phyloP scores from a whole-genome alignment of 169 alveolate genomes.

The Plasmodium coatneyi region DNA sequence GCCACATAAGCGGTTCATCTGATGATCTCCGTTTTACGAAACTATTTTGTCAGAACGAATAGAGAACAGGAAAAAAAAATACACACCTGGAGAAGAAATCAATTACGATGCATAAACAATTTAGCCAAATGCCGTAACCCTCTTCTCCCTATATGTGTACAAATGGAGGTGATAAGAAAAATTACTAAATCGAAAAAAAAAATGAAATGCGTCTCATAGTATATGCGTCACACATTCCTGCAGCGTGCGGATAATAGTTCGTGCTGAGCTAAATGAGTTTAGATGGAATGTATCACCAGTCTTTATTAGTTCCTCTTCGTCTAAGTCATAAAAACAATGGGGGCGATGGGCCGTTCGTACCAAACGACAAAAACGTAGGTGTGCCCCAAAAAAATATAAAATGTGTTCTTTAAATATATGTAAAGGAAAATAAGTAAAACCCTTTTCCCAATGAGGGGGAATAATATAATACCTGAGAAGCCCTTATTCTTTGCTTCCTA shows the following conservation, averaged over 20 bases:
- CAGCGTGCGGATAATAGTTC: background rate
- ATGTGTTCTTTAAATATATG: background rate
- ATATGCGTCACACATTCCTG: background rate
- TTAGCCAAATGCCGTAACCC: background rate
- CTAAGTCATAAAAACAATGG: background rate
- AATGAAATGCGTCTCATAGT: background rate
- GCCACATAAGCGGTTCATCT: background rate
- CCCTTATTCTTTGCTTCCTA: background rate
- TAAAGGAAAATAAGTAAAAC: background rate
- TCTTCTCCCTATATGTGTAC: background rate
- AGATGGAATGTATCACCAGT: background rate
- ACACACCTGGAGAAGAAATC: background rate
- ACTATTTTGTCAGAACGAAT: background rate
- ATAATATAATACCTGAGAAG: background rate
- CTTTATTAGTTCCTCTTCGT: background rate
- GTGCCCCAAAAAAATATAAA: background rate
- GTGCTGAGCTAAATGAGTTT: background rate
- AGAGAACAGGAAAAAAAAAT: too few species aligned
- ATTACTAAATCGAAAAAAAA: background rate
- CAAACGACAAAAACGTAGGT: background rate
- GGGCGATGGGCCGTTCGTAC: background rate
- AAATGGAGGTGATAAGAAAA: background rate
- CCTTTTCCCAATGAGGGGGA: background rate
- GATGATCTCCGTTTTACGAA: background rate
- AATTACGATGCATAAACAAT: background rate